A percentile compares a stretch with the other conserved stretches of the same genome.
These are phyloP conservation scores for Cutaneotrichosporon sp. DNA, from an alignment of 1,284 basidiomycete species.

Conservation along the genomic window DNA sequence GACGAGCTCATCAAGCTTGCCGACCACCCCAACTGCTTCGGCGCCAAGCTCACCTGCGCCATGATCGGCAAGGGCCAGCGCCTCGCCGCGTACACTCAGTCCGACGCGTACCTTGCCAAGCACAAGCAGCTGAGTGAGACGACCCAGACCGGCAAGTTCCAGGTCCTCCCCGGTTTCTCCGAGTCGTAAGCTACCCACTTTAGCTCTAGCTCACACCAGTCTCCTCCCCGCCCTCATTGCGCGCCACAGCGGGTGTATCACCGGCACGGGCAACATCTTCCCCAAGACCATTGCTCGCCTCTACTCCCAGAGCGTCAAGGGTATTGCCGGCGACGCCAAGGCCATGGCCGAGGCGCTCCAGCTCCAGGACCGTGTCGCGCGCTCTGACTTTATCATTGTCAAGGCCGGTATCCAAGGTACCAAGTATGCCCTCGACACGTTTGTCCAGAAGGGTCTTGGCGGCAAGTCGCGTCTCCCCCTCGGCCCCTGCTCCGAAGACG, in stretches of 20 bases:
- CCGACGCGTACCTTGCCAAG: constrained; percentile 32
- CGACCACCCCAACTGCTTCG: constrained; percentile 79
- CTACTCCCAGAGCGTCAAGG: constrained; percentile 53
- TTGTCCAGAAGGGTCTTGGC: constrained; percentile 63
- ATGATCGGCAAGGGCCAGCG: constrained; percentile 77
- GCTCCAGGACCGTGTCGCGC: constrained; percentile 64
- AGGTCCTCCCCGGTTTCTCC: constrained; percentile 47
- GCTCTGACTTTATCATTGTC: constrained; percentile 66
- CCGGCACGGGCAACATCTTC: constrained; percentile 68
- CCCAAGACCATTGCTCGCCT: constrained; percentile 66
- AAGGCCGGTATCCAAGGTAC: constrained; percentile 55
- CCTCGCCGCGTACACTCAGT: constrained; percentile 55
- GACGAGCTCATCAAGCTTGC: constrained; percentile 69
- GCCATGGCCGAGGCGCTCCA: constrained; percentile 62
- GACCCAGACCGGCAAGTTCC: constrained; percentile 36
- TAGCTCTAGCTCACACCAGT: neutral
- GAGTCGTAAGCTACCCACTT: constrained; percentile 24
- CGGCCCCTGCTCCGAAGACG: constrained; percentile 47
- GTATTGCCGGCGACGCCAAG: constrained; percentile 51
- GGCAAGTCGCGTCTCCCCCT: constrained; percentile 59
- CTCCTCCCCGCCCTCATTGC: constrained; percentile 64
- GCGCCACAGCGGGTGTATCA: constrained; percentile 61
- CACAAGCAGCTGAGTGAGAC: constrained; percentile 25
- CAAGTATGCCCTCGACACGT: constrained; percentile 63
- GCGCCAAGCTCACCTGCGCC: constrained; percentile 79